Conservation (phyloP, 306 rosid genomes). For the Quercus bicolor region DNA sequence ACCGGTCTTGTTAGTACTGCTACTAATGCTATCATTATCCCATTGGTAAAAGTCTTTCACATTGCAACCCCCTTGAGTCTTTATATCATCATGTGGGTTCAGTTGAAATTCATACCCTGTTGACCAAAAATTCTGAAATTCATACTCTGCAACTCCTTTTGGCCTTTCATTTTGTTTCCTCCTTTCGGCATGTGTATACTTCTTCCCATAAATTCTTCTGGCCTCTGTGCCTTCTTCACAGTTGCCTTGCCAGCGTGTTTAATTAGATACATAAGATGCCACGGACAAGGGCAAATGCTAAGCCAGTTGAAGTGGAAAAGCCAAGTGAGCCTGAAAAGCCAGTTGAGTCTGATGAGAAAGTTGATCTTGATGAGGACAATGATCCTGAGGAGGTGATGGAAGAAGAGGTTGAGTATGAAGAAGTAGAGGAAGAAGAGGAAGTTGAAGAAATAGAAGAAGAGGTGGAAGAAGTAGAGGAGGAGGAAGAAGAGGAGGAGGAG, state of each 20-base stretch:
- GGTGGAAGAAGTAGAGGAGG: constrained; percentile 41
- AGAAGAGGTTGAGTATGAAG: constrained; percentile 86
- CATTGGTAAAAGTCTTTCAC: constrained; percentile 42
- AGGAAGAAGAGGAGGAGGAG: constrained; percentile 24
- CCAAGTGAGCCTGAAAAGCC: constrained; percentile 48
- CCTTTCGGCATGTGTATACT: constrained; percentile 80
- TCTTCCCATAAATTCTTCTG: constrained; percentile 96
- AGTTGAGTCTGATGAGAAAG: constrained; percentile 67
- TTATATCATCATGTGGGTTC: constrained; percentile 52
- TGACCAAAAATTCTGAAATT: constrained; percentile 35
- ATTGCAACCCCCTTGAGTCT: constrained; percentile 46
- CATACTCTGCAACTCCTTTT: constrained; percentile 57
- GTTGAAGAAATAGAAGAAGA: constrained; percentile 70
- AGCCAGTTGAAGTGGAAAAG: constrained; percentile 50
- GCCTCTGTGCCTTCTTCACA: constrained; percentile 97
- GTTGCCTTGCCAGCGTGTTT: constrained; percentile 87
- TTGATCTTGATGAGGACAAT: constrained; percentile 63
- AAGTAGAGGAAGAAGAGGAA: constrained; percentile 84
- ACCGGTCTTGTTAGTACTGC: constrained; percentile 46
- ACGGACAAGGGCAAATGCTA: constrained; percentile 60
- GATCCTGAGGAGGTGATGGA: constrained; percentile 79
- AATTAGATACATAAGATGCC: constrained; percentile 83
- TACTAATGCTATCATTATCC: constrained; percentile 48
- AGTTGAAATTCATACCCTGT: constrained; percentile 50
- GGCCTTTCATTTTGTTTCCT: constrained; percentile 71